Evolutionary conservation across 208 protist species (phyloP), one percentile per base, ranked within the genome.

Genomic region (Leptomonas seymouri): DNA sequence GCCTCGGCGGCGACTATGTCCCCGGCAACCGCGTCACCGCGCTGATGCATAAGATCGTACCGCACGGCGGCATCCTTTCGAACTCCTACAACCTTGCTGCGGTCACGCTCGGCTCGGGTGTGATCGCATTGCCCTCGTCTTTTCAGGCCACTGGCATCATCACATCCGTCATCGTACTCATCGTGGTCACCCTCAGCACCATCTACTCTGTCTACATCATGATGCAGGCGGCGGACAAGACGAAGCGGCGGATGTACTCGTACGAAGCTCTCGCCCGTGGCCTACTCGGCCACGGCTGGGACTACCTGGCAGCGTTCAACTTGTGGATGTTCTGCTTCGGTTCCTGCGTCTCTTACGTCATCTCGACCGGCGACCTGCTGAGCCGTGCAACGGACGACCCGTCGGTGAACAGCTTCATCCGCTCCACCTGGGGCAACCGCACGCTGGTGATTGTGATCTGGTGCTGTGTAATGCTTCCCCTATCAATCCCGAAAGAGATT

Each of bases 321-420:
- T 87, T 90, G 80, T 94, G 86, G 78, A 78, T 93, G 64, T 93
- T 94, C 69, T 93, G 87, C 74, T 96, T 93, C 59, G 91, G 91
- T 57, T 83, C 82, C 15, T 87, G 83, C 46, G 86, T 96, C 39
- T 81, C 79, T 14, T 96, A 96, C 74, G 85, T 96, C 62, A 93
- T 94, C 65, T 86, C 87, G 49, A 82, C 86, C 36, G 80, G 86
- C 55, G 79, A 91, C 48, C 69, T 94, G 60, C 65, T 90, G 21
- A 63, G 74, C 27, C 77, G 74, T 54, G 81, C 81, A 18, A 76
- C 80, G 39, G 79, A 84, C 51, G 70, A 75, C 48, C 65, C 72
- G 11, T 79, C 74, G 42, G 68, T 80, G 28, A 77, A 73, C 27
- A 69, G 72, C 30, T 94, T 87, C 58, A 30, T 86, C 21, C 68